Evolutionary conservation across 2,329 filamentous ascomycete species (phyloP).

Genomic region (Aspergillus sp.): DNA sequence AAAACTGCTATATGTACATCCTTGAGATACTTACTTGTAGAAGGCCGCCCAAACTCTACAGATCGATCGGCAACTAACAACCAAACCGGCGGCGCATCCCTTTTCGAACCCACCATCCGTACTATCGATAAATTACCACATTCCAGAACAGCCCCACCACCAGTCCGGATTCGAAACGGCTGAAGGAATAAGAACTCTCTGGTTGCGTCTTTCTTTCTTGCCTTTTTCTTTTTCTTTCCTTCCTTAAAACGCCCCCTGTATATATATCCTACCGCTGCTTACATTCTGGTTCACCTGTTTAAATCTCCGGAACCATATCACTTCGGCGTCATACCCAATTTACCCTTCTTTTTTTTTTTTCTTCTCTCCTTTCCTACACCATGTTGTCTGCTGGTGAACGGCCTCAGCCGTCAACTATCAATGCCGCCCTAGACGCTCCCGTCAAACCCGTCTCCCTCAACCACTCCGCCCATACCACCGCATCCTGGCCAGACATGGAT

Average conservation of each 20-base stretch:
- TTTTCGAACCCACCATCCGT: neutral
- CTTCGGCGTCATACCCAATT: conserved; percentile 12
- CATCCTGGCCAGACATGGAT: conserved; percentile 8
- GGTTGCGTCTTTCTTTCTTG: neutral
- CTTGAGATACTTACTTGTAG: no score
- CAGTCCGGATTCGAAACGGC: neutral
- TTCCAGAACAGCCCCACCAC: neutral
- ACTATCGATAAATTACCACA: neutral
- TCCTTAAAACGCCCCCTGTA: neutral
- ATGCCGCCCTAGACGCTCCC: conserved; percentile 16
- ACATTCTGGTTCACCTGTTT: neutral
- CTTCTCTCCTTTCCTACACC: conserved; percentile 12
- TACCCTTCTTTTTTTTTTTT: conserved; percentile 2
- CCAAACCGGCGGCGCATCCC: conserved; percentile 18
- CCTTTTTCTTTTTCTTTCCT: conserved; percentile 3
- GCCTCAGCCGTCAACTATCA: conserved; percentile 18
- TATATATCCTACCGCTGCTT: neutral
- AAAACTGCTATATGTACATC: no score
- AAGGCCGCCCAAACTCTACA: conserved; percentile 3
- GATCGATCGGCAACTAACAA: conserved; percentile 21
- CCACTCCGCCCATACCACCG: conserved; percentile 8
- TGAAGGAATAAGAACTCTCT: no score
- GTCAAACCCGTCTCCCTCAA: conserved; percentile 15
- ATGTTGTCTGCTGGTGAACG: conserved; percentile 39
- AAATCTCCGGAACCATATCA: neutral